These are phyloP conservation scores for Prinsepia uniflora DNA, from an alignment of 306 rosid species.

Conservation along the genomic window DNA sequence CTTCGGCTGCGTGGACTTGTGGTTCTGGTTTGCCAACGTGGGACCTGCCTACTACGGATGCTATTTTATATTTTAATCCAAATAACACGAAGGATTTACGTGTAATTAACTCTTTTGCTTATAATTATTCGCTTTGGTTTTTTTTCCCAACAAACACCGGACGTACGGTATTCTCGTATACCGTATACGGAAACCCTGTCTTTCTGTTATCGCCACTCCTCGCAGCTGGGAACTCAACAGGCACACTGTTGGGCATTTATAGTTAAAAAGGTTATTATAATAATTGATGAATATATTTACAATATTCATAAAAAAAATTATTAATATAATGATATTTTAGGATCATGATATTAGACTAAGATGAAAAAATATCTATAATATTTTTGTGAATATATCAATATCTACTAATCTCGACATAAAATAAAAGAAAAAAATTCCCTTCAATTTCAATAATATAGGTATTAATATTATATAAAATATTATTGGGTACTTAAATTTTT, in stretches of 20 bases:
- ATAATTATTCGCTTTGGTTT: not conserved
- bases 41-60: not conserved
- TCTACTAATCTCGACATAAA: too few species aligned
- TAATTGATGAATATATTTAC: too few species aligned
- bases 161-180: constrained; percentile 28
- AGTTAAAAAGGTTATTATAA: not conserved
- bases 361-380: too few species aligned
- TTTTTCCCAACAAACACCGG: constrained; percentile 1
- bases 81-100: not conserved
- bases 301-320: too few species aligned
- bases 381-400: too few species aligned
- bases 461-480: too few species aligned
- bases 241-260: not conserved
- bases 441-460: too few species aligned
- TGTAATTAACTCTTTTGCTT: constrained; percentile 1
- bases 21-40: constrained; percentile 9
- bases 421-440: too few species aligned
- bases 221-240: constrained; percentile 35
- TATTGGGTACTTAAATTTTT: too few species aligned
- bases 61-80: not conserved
- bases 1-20: constrained; percentile 4
- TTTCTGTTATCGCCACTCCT: constrained; percentile 26
- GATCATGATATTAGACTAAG: too few species aligned
- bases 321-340: too few species aligned
- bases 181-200: constrained; percentile 28